Conservation (phyloP, 2,329 filamentous ascomycete genomes). For the Neofusicoccum sp. region DNA sequence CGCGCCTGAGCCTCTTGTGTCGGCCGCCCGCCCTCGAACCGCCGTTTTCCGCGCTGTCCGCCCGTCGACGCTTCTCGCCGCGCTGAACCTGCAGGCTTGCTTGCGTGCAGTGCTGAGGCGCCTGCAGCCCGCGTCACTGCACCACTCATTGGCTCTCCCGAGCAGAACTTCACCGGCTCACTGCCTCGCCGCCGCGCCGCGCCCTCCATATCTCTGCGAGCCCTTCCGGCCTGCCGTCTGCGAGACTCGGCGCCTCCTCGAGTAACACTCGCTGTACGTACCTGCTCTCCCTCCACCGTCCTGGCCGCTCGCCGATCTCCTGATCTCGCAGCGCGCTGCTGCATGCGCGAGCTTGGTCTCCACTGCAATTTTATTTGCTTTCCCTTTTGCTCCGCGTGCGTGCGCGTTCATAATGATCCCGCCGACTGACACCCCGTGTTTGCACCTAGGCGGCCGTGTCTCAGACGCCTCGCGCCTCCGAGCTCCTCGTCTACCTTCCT, state of each 20-base stretch:
- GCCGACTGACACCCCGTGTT: constrained; percentile 16
- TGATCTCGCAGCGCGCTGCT: constrained; percentile 14
- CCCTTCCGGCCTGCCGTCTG: neutral
- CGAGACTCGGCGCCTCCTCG: constrained; percentile 17
- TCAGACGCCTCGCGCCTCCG: constrained; percentile 13
- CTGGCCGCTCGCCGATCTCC: constrained; percentile 14
- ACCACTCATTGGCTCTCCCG: constrained; percentile 20
- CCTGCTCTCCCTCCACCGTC: constrained; percentile 7
- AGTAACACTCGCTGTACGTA: constrained; percentile 19
- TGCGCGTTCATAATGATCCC: constrained; percentile 19
- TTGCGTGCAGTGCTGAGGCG: constrained; percentile 17
- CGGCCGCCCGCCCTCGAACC: neutral
- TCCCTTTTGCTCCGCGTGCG: constrained; percentile 16
- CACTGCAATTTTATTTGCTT: constrained; percentile 21
- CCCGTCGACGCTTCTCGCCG: constrained; percentile 18
- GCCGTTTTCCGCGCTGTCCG: constrained; percentile 13
- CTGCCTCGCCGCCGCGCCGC: constrained; percentile 6
- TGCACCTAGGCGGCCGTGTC: constrained; percentile 16
- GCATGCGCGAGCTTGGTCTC: constrained; percentile 19
- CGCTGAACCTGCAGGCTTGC: constrained; percentile 13
- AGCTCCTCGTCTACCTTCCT: constrained; percentile 3
- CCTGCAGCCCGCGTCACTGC: constrained; percentile 17
- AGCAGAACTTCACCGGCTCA: constrained; percentile 18
- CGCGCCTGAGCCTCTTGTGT: constrained; percentile 6
- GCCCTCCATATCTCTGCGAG: constrained; percentile 12